These are phyloP conservation scores for Entomortierella lignicola DNA, from an alignment of 192 early-diverging fungal genomes.

Conservation along the genomic window DNA sequence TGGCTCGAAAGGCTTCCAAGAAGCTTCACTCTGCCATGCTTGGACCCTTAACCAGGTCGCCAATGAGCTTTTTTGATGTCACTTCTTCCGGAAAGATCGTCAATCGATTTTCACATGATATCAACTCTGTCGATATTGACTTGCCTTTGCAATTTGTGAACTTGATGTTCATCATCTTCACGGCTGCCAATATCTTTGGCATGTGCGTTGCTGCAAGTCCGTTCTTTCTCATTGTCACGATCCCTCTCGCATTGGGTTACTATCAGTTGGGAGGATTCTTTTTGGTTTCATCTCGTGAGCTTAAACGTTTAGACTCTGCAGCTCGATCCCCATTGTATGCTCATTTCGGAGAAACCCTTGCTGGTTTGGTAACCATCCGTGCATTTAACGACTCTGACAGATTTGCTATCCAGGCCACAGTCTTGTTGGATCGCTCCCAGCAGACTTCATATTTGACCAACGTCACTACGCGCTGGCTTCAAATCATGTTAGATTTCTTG, in stretches of 20 bases:
- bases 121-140: constrained; percentile 72
- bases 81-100: constrained; percentile 80
- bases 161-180: constrained; percentile 14
- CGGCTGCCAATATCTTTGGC: constrained; percentile 26
- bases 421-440: constrained; percentile 78
- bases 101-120: constrained; percentile 86
- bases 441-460: constrained; percentile 78
- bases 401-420: constrained; percentile 75
- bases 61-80: constrained; percentile 66
- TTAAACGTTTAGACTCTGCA: constrained; percentile 83
- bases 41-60: constrained; percentile 64
- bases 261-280: constrained; percentile 59
- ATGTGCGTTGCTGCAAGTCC: constrained; percentile 50
- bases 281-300: constrained; percentile 70
- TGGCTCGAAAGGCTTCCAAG: constrained; percentile 63
- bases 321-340: constrained; percentile 79
- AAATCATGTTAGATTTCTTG: constrained; percentile 79
- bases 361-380: constrained; percentile 70
- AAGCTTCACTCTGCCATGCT: constrained; percentile 72
- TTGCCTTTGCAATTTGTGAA: constrained; percentile 48
- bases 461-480: constrained; percentile 71
- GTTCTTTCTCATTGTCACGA: constrained; percentile 20
- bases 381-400: constrained; percentile 73
- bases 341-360: constrained; percentile 68
- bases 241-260: constrained; percentile 40